A percentile compares a stretch with the other conserved stretches of the same genome.
These are phyloP conservation scores for Amylocarpus encephaloides DNA, from an alignment of 2,329 filamentous ascomycete species.

Conservation along the genomic window DNA sequence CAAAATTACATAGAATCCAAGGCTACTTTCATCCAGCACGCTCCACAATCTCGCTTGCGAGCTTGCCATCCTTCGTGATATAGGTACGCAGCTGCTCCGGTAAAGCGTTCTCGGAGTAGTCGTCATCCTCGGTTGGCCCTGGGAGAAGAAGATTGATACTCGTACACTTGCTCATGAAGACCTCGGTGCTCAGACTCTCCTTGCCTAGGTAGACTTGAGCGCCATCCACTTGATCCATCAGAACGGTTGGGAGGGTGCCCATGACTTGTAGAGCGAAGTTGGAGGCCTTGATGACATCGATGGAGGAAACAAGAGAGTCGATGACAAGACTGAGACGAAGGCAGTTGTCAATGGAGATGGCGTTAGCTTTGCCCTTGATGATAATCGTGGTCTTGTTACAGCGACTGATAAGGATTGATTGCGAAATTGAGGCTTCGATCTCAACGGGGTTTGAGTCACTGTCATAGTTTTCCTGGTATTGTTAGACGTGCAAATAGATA, in stretches of 20 bases:
- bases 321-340: conserved; percentile 77
- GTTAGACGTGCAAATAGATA: background rate
- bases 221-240: conserved; percentile 90
- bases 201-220: conserved; percentile 81
- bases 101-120: conserved; percentile 80
- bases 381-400: conserved; percentile 90
- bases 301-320: conserved; percentile 80
- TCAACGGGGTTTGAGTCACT: conserved; percentile 66
- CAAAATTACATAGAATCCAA: no score
- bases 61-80: conserved; percentile 63
- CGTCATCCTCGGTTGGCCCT: conserved; percentile 56
- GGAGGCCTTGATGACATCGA: conserved; percentile 91
- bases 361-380: conserved; percentile 88
- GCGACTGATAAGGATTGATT: conserved; percentile 85
- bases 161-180: conserved; percentile 84
- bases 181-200: conserved; percentile 69
- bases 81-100: conserved; percentile 85
- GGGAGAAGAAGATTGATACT: conserved; percentile 84
- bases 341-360: conserved; percentile 92
- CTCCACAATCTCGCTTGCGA: conserved; percentile 92
- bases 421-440: conserved; percentile 73
- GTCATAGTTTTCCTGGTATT: conserved; percentile 79
- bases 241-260: conserved; percentile 75
- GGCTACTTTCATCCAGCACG: conserved; percentile 62
- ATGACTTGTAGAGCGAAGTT: conserved; percentile 94